Conservation (phyloP, 768 basidiomycete species). For the Flagelloscypha sp. region DNA sequence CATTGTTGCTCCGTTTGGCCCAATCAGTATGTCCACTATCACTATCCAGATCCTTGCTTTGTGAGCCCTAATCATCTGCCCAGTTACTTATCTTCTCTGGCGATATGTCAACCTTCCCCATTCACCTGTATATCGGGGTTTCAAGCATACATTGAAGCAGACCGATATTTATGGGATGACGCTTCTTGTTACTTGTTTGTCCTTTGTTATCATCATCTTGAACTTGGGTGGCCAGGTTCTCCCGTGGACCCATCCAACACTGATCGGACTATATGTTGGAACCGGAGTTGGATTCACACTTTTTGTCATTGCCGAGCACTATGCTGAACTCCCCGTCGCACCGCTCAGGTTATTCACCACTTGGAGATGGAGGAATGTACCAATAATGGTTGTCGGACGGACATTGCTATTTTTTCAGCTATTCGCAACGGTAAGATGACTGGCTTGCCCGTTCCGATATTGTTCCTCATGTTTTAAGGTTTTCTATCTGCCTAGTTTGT, state of each 20-base stretch:
- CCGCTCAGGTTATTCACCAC: constrained; percentile 14
- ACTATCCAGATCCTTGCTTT: not conserved
- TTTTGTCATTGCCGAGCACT: constrained; percentile 16
- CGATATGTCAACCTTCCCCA: constrained; percentile 14
- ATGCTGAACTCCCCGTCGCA: constrained; percentile 15
- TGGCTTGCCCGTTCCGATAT: too few relatives aligned
- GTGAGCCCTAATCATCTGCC: too few relatives aligned
- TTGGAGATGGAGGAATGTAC: constrained; percentile 22
- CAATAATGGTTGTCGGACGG: too few relatives aligned
- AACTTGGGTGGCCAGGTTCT: constrained; percentile 19
- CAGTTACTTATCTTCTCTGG: constrained; percentile 17
- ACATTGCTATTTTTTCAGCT: too few relatives aligned
- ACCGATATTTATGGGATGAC: constrained; percentile 18
- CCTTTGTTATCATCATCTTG: constrained; percentile 17
- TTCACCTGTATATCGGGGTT: constrained; percentile 6
- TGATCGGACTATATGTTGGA: constrained; percentile 17
- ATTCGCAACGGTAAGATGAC: too few relatives aligned
- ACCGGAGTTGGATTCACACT: constrained; percentile 13
- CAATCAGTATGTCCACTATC: constrained; percentile 13
- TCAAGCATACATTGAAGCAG: constrained; percentile 8
- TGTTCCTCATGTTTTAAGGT: too few relatives aligned
- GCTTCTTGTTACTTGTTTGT: constrained; percentile 14
- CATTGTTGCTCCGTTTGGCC: constrained; percentile 17
- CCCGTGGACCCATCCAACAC: constrained; percentile 18
- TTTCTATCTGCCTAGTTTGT: too few relatives aligned